Percentiles rank a stretch among this genome's conserved stretches.
Conservation (phyloP, 2,329 filamentous ascomycete genomes). For the Incumbomyces delicatus region DNA sequence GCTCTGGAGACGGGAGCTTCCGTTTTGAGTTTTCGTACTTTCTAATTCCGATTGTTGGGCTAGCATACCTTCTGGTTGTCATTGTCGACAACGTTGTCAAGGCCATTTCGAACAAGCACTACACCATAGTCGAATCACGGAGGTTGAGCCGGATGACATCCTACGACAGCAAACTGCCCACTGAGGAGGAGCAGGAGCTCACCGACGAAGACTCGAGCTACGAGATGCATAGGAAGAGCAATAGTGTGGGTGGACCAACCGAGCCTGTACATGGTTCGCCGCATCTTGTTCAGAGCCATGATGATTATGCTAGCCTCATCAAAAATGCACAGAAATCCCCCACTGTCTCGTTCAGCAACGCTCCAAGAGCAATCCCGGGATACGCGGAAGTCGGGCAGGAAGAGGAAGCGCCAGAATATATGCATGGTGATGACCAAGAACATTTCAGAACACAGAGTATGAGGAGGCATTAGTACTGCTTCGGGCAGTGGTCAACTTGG, state of each 20-base stretch:
- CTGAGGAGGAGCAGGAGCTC: not conserved
- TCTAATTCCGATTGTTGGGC: conserved; percentile 4
- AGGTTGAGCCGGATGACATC: not conserved
- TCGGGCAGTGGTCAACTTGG: too few species aligned
- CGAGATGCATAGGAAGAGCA: conserved; percentile 1
- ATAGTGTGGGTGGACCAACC: not conserved
- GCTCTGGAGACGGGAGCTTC: not conserved
- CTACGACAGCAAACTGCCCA: not conserved
- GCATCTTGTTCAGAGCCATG: not conserved
- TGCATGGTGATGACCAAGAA: not conserved
- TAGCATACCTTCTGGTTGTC: conserved; percentile 2
- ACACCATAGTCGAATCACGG: not conserved
- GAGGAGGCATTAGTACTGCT: not conserved
- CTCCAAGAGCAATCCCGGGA: not conserved
- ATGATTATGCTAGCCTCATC: not conserved
- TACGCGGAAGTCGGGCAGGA: not conserved
- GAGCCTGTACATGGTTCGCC: not conserved
- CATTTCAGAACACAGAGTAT: not conserved
- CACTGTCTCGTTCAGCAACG: not conserved
- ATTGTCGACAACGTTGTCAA: conserved; percentile 7
- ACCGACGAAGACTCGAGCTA: conserved; percentile 2
- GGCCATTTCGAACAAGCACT: not conserved
- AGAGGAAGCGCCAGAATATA: not conserved
- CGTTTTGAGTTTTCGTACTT: conserved; percentile 3
- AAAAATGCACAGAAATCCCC: not conserved